Conservation (phyloP, 2,329 filamentous ascomycete species). For the Fusarium coicis region DNA sequence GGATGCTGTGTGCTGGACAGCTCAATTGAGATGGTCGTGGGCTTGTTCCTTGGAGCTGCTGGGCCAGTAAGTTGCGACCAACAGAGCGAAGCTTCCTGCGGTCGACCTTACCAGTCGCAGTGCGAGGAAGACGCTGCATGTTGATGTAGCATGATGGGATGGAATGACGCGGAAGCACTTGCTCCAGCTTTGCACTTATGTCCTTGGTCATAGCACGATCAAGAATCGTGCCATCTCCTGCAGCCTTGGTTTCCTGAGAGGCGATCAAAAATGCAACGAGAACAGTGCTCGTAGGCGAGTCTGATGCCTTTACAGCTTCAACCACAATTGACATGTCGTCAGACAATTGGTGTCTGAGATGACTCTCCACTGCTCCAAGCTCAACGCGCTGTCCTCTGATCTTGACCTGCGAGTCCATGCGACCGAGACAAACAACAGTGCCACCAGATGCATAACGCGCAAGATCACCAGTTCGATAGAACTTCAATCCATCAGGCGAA, state of each 20-base stretch:
- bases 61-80: neutral
- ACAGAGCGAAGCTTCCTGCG: neutral
- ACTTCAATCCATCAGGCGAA: neutral
- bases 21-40: neutral
- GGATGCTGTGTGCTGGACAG: rapidly evolving
- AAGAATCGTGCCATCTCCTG: neutral
- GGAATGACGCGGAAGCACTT: neutral
- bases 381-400: conserved; percentile 67
- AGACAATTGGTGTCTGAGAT: neutral
- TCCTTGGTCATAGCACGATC: neutral
- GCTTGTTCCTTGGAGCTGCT: rapidly evolving
- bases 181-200: neutral
- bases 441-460: conserved; percentile 55
- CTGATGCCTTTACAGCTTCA: neutral
- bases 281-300: neutral
- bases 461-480: conserved; percentile 62
- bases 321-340: neutral
- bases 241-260: rapidly evolving
- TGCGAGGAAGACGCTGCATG: neutral
- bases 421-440: conserved; percentile 57
- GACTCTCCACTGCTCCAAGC: conserved; percentile 26
- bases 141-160: neutral
- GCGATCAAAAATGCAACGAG: neutral
- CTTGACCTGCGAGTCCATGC: conserved; percentile 69
- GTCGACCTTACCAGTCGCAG: conserved; percentile 4